Evolutionary conservation across 1,139 yeast species (phyloP), one percentile per base, ranked within the genome.

Genomic region (Debaryomyces singareniensis): DNA sequence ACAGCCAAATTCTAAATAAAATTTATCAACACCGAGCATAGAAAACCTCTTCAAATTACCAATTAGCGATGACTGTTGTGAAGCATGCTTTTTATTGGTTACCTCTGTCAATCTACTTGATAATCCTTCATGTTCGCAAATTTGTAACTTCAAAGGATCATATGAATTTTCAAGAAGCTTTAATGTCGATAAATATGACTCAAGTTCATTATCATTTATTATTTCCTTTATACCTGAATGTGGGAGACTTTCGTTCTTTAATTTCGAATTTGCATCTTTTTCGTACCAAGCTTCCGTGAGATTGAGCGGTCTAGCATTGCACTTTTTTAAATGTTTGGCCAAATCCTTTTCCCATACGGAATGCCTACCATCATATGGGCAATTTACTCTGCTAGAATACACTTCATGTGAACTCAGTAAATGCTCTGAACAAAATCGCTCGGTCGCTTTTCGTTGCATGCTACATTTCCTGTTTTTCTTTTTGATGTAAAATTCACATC

Each of bases 1-100:
- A 50, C 95, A 83, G 0, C 96, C 96, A 60, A 85, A 86, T 51
- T 87, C 96, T 15, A 83, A 51, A 44, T 78, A 73, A 30, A 69
- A 58, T 24, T 49, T 45, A 4, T 58, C 44, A 3, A 51, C 28
- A 1, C 57, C 55, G 18, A 79, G 53, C 16, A 78, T 45, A 0
- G 53, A 55, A n/a, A 53, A 42, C 3, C 56, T 49, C 20, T 70
- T 62, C 48, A 87, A 53, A 37, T 83, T 83, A 4, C 86, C 89
- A 13, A 84, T 80, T 35, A 87, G 53, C 3, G 94, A 82, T 0
- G 89, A 70, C 49, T 87, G 96, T 49, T 87, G 96, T 2, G 69
- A 51, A 0, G 91, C 82, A 55, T 87, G 96, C 45, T 85, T 86
- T 38, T 69, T 74, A 47, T 77, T 76, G 20, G 62, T 62, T 24